Base-by-base conservation (phyloP, 352 stramenopile genomes). In the Halophytophthora batemanensis region DNA sequence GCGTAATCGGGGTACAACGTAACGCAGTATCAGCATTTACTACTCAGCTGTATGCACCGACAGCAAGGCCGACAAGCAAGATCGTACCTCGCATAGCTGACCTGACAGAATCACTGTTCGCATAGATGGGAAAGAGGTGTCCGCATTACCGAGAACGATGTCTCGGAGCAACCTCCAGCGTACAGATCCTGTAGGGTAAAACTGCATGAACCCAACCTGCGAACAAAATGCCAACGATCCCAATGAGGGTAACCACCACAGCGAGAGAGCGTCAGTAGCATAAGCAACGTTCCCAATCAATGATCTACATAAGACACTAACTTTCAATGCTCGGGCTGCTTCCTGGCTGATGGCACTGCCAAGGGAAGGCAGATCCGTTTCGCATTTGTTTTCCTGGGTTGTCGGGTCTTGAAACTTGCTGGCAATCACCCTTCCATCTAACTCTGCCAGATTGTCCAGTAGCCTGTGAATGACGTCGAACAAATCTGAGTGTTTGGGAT, bases 151-250 rank as follows among this genome's bases (percentile, higher is more conserved):
- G 17, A 53, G 22, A 5, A 60, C 19, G 41, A 70, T 47, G 8
- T 66, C 39, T 48, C 61, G 59, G 3, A 70, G 15, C 53, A 68
- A 35, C 13, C 36, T 50, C 41, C 40, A 52, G 29, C 47, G 45
- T 15, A 59, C 33, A 8, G 14, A 3, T 34, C 22, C 40, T 28
- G 61, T 42, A 0, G 71, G 71, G 37, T 83, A 85, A 52, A 86
- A 86, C 15, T 51, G 33, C 13, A 36, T 41, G 39, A 86, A 86
- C 13, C 75, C 74, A 42, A 81, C 64, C 74, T 85, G 41, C 25
- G 4, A 31, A 8, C 25, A 31, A 31, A 31, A 31, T 8, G n/a
- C 25, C 25, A 31, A 31, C 25, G 4, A 31, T 10, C 25, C 25
- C 4, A 4, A 31, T 34, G 21, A 48, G 42, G 45, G n/a, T 10